These are phyloP conservation scores for Termitomyces heimii DNA, from an alignment of 768 basidiomycete genomes.

Conservation along the genomic window DNA sequence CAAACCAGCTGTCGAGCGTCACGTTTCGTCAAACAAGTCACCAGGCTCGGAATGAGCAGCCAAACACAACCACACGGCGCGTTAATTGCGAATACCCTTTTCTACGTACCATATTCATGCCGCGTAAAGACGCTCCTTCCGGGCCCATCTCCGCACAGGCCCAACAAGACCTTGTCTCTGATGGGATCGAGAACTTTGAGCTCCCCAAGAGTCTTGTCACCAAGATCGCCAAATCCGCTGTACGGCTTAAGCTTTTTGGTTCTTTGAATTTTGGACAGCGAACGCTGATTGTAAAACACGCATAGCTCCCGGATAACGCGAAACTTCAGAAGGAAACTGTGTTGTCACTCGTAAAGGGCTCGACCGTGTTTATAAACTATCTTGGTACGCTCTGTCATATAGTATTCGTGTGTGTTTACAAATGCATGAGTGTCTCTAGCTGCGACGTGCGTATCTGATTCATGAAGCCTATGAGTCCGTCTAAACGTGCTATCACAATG, in stretches of 20 bases:
- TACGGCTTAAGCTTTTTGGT: conserved; percentile 19
- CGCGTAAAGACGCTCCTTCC: conserved; percentile 56
- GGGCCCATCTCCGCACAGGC: conserved; percentile 62
- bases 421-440: too few species aligned
- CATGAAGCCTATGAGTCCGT: too few species aligned
- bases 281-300: neutral
- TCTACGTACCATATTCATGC: conserved; percentile 35
- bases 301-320: conserved; percentile 74
- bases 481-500: conserved; percentile 10
- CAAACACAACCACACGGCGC: neutral
- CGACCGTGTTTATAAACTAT: conserved; percentile 95
- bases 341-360: conserved; percentile 77
- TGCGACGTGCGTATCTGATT: conserved; percentile 35
- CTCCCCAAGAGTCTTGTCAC: conserved; percentile 79
- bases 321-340: conserved; percentile 91
- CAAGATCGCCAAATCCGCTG: conserved; percentile 80
- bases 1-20: too few species aligned
- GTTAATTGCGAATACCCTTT: neutral
- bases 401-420: too few species aligned
- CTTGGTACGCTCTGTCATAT: conserved; percentile 54
- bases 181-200: conserved; percentile 87
- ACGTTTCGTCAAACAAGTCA: too few species aligned
- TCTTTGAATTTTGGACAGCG: neutral
- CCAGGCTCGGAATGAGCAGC: too few species aligned
- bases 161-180: conserved; percentile 75